Percentiles rank a stretch among this genome's conserved stretches.
Evolutionary conservation across 495 filamentous ascomycete genomes (phyloP).

Genomic region (Neurospora sp.): DNA sequence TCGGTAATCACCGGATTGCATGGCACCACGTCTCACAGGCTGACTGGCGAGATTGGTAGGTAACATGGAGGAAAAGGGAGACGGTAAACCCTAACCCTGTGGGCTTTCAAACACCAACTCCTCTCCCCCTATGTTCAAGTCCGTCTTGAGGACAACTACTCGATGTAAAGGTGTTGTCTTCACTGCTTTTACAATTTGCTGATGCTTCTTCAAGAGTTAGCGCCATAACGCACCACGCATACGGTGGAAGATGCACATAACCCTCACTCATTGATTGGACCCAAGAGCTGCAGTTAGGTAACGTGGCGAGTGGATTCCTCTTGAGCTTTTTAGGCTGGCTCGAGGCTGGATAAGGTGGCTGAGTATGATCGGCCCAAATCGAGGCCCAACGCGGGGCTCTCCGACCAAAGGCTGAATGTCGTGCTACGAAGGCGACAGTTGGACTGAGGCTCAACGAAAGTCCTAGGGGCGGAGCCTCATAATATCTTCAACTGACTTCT

Average conservation of each 20-base stretch:
- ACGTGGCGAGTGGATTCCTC: background rate
- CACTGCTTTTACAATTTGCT: too few species aligned
- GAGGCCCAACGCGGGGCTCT: background rate
- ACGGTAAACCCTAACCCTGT: background rate
- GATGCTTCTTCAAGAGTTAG: too few species aligned
- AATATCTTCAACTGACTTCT: background rate
- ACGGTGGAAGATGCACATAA: background rate
- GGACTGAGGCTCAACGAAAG: background rate
- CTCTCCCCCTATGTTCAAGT: background rate
- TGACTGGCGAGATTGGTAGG: background rate
- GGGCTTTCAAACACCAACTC: background rate
- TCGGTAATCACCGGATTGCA: background rate
- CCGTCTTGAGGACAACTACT: too few species aligned
- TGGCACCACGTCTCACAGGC: background rate
- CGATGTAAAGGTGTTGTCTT: too few species aligned
- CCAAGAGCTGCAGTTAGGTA: too few species aligned
- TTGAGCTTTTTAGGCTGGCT: too few species aligned
- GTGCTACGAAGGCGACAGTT: background rate
- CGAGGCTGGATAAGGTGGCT: background rate
- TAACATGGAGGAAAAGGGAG: background rate
- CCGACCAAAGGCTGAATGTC: background rate
- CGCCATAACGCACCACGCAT: too few species aligned
- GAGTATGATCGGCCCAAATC: background rate
- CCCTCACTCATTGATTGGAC: background rate
- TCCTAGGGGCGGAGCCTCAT: background rate